A percentile compares a stretch with the other conserved stretches of the same genome.
Evolutionary conservation across 495 filamentous ascomycete genomes (phyloP).

Genomic region (Alectoria sarmentosa): DNA sequence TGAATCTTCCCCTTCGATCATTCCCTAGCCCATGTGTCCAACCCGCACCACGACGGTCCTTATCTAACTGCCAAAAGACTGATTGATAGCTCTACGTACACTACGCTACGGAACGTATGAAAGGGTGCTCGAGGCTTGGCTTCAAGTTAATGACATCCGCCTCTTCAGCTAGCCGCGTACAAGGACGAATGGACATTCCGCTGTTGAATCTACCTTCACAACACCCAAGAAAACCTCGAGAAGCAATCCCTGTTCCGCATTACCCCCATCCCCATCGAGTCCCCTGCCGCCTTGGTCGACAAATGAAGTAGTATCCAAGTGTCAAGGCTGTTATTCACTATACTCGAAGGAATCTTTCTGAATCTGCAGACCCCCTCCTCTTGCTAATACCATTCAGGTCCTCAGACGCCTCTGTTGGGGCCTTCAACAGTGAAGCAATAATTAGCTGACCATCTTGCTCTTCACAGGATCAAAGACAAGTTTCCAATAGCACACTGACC

Average conservation of each 20-base stretch:
- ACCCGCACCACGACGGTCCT: too few relatives aligned
- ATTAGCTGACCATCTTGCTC: not conserved
- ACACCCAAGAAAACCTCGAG: not conserved
- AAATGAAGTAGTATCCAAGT: not conserved
- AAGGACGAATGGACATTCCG: not conserved
- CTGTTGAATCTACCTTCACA: not conserved
- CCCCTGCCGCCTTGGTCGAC: too few relatives aligned
- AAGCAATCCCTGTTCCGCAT: too few relatives aligned
- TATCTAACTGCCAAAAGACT: not conserved
- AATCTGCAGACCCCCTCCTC: not conserved
- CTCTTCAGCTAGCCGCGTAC: not conserved
- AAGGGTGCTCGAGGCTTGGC: not conserved
- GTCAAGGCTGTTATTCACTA: not conserved
- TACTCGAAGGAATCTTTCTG: not conserved
- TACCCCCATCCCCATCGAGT: too few relatives aligned
- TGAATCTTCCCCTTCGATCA: not conserved
- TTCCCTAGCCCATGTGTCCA: not conserved
- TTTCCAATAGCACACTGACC: not conserved
- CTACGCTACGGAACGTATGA: not conserved
- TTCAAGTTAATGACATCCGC: not conserved
- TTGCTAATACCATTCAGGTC: not conserved
- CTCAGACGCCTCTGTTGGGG: not conserved
- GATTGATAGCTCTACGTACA: not conserved
- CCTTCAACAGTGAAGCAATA: not conserved
- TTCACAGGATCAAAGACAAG: not conserved